phyloP scores from a whole-genome alignment of 2,329 filamentous ascomycete genomes.

The Sporothrix variecibatus region DNA sequence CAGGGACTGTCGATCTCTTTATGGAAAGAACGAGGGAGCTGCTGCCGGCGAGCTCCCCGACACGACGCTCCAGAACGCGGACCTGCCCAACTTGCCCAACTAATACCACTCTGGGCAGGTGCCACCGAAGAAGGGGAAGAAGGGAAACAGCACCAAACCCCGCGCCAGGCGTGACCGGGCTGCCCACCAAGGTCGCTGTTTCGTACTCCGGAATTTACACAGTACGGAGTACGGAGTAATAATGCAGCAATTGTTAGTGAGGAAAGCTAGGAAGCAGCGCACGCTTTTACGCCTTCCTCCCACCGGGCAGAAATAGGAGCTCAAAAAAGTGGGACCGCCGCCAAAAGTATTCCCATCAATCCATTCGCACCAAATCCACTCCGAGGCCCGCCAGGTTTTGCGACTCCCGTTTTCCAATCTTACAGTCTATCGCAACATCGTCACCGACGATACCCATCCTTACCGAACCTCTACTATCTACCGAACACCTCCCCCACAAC shows the following conservation, averaged over 20 bases:
- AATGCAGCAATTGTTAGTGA: too few relatives aligned
- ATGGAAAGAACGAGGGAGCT: neutral
- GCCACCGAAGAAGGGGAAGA: neutral
- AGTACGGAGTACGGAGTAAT: neutral
- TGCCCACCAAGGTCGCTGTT: neutral
- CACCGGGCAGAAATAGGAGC: neutral
- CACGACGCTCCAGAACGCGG: neutral
- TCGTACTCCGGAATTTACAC: neutral
- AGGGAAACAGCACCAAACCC: neutral
- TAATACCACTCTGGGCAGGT: neutral
- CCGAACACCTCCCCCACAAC: neutral
- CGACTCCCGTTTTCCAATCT: neutral
- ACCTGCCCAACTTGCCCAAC: neutral
- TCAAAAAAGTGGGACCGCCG: neutral
- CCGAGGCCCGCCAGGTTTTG: conserved; percentile 14
- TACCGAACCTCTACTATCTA: neutral
- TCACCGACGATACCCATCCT: neutral
- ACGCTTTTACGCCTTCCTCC: neutral
- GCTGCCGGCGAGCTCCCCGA: neutral
- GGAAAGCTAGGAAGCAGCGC: too few relatives aligned
- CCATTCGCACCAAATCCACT: conserved; percentile 18
- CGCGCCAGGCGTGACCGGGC: neutral
- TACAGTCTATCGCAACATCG: neutral
- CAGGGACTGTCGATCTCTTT: neutral
- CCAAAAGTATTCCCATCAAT: conserved; percentile 14